Evolutionary conservation across 2,329 filamentous ascomycete species (phyloP).

Genomic region (Colletotrichum orchidophilum): DNA sequence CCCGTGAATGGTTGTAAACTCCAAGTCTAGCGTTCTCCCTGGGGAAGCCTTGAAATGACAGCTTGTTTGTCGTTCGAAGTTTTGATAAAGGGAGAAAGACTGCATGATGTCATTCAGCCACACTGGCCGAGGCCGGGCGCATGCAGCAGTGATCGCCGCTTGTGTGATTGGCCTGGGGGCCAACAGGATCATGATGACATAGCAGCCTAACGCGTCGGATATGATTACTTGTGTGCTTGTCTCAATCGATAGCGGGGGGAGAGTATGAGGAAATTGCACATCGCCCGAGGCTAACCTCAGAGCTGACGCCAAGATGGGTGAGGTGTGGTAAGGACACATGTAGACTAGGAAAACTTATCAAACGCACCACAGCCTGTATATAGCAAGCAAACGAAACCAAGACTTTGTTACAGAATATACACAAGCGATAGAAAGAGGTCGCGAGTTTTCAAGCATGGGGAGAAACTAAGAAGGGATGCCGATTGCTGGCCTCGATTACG

Average conservation of each 20-base stretch:
- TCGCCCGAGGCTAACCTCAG: too few relatives aligned
- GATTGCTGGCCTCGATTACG: neutral
- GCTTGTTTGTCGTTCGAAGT: neutral
- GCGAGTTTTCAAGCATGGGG: neutral
- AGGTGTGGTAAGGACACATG: neutral
- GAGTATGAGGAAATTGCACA: neutral
- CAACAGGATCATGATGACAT: slow-evolving; percentile 5
- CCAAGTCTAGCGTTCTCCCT: too few relatives aligned
- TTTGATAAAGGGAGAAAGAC: neutral
- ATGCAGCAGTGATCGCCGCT: slow-evolving; percentile 25
- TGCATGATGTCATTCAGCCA: slow-evolving; percentile 26
- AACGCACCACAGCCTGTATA: too few relatives aligned
- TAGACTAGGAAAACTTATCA: too few relatives aligned
- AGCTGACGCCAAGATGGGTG: neutral
- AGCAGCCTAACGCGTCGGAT: neutral
- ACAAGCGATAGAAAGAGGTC: neutral
- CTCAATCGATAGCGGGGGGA: neutral
- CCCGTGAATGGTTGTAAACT: neutral
- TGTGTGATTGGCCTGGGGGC: slow-evolving; percentile 1
- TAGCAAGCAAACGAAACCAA: too few relatives aligned
- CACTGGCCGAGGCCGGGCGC: neutral
- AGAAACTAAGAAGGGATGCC: neutral
- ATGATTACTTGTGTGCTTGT: neutral
- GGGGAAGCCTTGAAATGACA: neutral
- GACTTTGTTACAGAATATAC: too few relatives aligned